Base-by-base conservation (phyloP, 2,329 filamentous ascomycete species). In the Botrytis squamosa region DNA sequence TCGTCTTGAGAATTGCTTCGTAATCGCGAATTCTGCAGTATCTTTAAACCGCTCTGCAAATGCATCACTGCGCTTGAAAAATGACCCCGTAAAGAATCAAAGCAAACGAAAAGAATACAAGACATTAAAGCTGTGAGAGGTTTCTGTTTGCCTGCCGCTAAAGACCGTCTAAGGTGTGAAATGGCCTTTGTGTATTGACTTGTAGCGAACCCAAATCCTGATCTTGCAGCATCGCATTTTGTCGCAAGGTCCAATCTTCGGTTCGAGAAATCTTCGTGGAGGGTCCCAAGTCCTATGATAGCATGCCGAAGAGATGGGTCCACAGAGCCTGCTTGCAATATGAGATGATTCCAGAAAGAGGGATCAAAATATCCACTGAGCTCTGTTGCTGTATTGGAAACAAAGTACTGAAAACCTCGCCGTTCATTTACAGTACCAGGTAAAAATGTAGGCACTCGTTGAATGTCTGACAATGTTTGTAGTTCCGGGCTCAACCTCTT, bases 181-280 rank as follows among this genome's bases (percentile, higher is more conserved):
- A 81, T 77, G 14, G 80, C 78, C 71, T 80, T 81, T n/a, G 78
- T 74, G 62, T 81, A 80, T 76, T 81, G 80, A 36, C 74, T 75
- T 36, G 75, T 68, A 14, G 79, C 78, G 73, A 81, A 80, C 18
- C 74, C 69, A 12, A 74, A 55, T 6, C 67, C 74, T 16, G 75
- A 68, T 46, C 64, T 73, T 57, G 72, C 72, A 55, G 10, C 40
- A 33, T 75, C 70, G 18, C 57, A 40, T 44, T 74, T 67, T 25
- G 69, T 62, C 10, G 46, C 71, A 60, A 75, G 68, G 36, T 68
- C 65, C 16, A 76, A 29, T 55, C 72, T 66, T 44, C 73, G 74
- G 42, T 77, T 72, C 16, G 75, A 52, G 38, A 80, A 81, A 14
- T 80, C 75, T 63, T 81, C 79, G 57, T 80, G 79, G 12, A 81